A percentile compares a stretch with the other conserved stretches of the same genome.
These are phyloP conservation scores for Arachis hypogaea DNA, from an alignment of 306 rosid genomes.

Conservation along the genomic window DNA sequence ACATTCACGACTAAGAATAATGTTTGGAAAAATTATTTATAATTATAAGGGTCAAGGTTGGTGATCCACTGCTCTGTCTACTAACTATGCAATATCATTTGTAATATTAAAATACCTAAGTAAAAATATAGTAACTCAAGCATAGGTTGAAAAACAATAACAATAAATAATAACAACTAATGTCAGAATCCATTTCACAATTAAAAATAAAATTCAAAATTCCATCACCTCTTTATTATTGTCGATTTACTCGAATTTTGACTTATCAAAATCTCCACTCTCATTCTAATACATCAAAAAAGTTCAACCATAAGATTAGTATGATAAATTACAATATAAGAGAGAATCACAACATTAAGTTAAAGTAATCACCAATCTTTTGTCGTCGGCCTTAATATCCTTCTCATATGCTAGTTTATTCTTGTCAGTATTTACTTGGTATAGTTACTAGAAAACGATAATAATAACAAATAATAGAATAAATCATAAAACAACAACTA, in stretches of 20 bases:
- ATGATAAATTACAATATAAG: neutral
- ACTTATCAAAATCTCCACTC: constrained; percentile 83
- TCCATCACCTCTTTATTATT: constrained; percentile 43
- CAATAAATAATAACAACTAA: no score
- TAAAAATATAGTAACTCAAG: no score
- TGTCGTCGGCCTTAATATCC: constrained; percentile 59
- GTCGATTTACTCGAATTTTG: constrained; percentile 78
- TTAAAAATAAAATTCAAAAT: neutral
- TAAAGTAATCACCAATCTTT: constrained; percentile 44
- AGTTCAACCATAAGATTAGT: neutral
- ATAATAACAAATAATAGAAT: no score
- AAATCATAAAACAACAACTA: no score
- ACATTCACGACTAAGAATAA: no score
- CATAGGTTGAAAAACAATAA: no score
- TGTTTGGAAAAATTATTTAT: no score
- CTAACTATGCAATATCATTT: no score
- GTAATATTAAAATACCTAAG: no score
- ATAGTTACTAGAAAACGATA: constrained; percentile 55
- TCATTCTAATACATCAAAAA: constrained; percentile 49
- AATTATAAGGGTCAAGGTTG: no score
- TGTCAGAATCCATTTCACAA: no score
- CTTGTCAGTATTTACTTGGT: constrained; percentile 60
- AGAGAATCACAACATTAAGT: neutral
- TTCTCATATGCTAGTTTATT: constrained; percentile 63
- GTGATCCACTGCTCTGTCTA: no score